Evolutionary conservation across 2,329 filamentous ascomycete genomes (phyloP), one percentile per base, ranked within the genome.

Genomic region (Colletotrichum sp.): DNA sequence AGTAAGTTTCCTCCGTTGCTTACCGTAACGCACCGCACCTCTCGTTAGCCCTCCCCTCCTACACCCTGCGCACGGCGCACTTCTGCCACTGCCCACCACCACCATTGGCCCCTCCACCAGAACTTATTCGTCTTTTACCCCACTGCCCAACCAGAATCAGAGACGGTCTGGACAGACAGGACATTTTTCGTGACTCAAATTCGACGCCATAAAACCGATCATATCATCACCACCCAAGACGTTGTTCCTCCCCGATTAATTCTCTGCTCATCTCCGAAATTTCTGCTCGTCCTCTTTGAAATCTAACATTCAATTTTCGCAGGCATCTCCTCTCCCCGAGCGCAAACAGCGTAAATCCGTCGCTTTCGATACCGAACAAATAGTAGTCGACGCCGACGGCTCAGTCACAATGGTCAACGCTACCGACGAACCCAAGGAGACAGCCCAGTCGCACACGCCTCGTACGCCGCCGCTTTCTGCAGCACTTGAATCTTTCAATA

Each of bases 291-390:
- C 1, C 15, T 66, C 73, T 59, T 69, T 69, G 62, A 49, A 28
- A 63, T 75, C 67, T 76, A 71, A 74, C 71, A 72, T 26, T 63
- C 30, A n/a, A 32, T 15, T 71, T 70, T 57, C 49, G 63, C 73
- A 79, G 77, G 67, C 76, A 49, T 44, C 76, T 63, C 80, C 78
- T 64, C 80, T 80, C 66, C 81, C 84, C 80, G 90, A 93, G 81
- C 90, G 91, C 84, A 96, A 95, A 86, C 92, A 94, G 82, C 94
- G 96, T 88, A 98, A 99, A 88, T 98, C 95, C 63, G 96, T 99
- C 82, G 93, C 96, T 79, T 99, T 99, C 86, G 96, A 94, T 84
- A 95, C 97, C 86, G 95, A 95, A 83, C 92, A 95, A 81, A 91
- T 95, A 79, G 93, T 98, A 82, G 96, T 98, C 85, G 95, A 98